A percentile compares a stretch with the other conserved stretches of the same genome.
Conservation (phyloP, 306 rosid genomes). For the Datisca glomerata region DNA sequence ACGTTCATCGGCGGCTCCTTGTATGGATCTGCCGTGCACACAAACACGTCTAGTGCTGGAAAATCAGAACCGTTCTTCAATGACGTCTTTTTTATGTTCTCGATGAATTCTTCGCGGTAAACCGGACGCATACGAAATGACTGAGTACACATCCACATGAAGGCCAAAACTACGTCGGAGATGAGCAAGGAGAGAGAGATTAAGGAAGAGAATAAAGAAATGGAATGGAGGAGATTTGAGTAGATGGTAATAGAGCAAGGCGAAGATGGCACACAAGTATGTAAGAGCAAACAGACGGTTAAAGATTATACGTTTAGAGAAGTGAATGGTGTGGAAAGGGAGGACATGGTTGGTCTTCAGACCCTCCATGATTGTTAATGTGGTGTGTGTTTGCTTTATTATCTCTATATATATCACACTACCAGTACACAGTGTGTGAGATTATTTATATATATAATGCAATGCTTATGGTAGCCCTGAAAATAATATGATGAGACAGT, state of each 20-base stretch:
- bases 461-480: no score
- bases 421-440: no score
- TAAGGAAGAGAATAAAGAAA: slow-evolving; percentile 6
- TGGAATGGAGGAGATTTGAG: slow-evolving; percentile 7
- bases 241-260: slow-evolving; percentile 21
- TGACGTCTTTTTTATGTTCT: neutral
- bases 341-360: neutral
- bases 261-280: slow-evolving; percentile 14
- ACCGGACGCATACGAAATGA: slow-evolving; percentile 19
- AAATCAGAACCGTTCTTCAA: slow-evolving; percentile 4
- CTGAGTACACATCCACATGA: slow-evolving; percentile 17
- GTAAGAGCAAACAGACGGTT: slow-evolving; percentile 24
- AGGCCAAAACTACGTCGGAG: slow-evolving; percentile 22
- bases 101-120: slow-evolving; percentile 21
- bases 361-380: neutral
- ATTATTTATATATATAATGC: no score
- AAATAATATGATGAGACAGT: no score
- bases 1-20: slow-evolving; percentile 39
- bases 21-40: slow-evolving; percentile 42
- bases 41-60: slow-evolving; percentile 32
- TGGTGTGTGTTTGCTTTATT: no score
- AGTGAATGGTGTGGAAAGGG: slow-evolving; percentile 7
- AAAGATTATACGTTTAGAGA: slow-evolving; percentile 8
- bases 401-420: no score
- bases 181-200: slow-evolving; percentile 22